These are phyloP conservation scores for Chionographis japonica DNA, from an alignment of 106 monocot genomes.

Conservation along the genomic window DNA sequence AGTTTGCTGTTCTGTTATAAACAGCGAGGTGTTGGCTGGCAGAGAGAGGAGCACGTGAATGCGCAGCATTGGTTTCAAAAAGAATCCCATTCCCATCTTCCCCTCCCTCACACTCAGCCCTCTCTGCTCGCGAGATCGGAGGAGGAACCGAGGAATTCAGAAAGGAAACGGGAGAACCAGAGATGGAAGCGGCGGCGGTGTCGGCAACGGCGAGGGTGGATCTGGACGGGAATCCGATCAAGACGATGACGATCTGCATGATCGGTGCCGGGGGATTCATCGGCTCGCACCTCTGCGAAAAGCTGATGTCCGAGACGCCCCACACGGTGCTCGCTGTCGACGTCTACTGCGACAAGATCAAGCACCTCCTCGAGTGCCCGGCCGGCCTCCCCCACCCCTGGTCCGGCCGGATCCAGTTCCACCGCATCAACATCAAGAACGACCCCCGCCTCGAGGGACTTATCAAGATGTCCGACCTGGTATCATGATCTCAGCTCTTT, in stretches of 20 bases:
- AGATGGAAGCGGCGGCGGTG: too few relatives aligned
- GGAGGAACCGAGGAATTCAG: too few relatives aligned
- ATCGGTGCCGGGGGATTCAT: slow-evolving; percentile 78
- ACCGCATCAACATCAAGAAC: slow-evolving; percentile 79
- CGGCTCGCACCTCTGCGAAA: slow-evolving; percentile 73
- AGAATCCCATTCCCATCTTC: too few relatives aligned
- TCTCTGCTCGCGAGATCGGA: too few relatives aligned
- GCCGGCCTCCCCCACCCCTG: slow-evolving; percentile 23
- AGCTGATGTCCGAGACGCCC: slow-evolving; percentile 55
- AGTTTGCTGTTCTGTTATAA: too few relatives aligned
- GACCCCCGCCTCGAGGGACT: slow-evolving; percentile 71
- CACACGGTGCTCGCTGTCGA: slow-evolving; percentile 63
- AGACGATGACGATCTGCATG: slow-evolving; percentile 63
- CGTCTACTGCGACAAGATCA: slow-evolving; percentile 77
- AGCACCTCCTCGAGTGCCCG: slow-evolving; percentile 38
- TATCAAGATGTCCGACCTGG: slow-evolving; percentile 74
- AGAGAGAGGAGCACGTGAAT: too few relatives aligned
- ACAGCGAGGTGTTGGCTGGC: too few relatives aligned
- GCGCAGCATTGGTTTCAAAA: too few relatives aligned
- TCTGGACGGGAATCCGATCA: slow-evolving; percentile 59
- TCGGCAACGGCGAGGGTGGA: slow-evolving; percentile 24
- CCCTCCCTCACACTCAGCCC: too few relatives aligned
- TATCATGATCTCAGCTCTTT: not conserved
- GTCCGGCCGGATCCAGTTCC: slow-evolving; percentile 59
- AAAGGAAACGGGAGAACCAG: too few relatives aligned